phyloP scores from a whole-genome alignment of 305 asterid genomes.

The Caryopteris hybrid region DNA sequence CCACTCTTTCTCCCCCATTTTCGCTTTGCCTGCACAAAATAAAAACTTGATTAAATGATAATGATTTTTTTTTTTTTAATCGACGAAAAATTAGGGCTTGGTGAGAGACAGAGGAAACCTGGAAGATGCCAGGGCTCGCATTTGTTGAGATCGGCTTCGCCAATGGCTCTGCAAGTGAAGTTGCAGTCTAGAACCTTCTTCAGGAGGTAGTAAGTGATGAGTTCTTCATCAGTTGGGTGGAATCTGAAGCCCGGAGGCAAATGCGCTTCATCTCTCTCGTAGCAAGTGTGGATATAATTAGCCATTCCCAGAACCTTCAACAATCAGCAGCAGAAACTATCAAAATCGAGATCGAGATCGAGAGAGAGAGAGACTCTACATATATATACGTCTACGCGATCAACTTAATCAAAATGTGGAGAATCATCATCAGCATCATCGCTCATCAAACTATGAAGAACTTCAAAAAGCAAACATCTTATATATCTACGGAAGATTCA shows the following conservation, averaged over 20 bases:
- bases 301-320: conserved; percentile 18
- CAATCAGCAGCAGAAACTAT: background rate
- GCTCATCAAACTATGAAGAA: no score
- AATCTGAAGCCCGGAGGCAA: conserved; percentile 81
- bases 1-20: conserved; percentile 91
- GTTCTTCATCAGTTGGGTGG: conserved; percentile 89
- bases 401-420: background rate
- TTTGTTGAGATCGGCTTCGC: conserved; percentile 81
- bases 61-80: no score
- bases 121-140: conserved; percentile 94
- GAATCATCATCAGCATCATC: no score
- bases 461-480: no score
- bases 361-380: no score
- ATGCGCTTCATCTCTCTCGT: conserved; percentile 32
- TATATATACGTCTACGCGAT: background rate
- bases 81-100: background rate
- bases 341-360: background rate
- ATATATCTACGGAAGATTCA: no score
- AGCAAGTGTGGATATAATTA: conserved; percentile 9
- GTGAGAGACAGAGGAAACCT: conserved; percentile 19
- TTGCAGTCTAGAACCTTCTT: conserved; percentile 58
- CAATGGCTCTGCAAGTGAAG: conserved; percentile 67
- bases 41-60: no score
- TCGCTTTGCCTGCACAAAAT: conserved; percentile 57
- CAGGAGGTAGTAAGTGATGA: conserved; percentile 66